Conservation (phyloP, 176 grass and related monocot species). For the Elaeis guineensis region DNA sequence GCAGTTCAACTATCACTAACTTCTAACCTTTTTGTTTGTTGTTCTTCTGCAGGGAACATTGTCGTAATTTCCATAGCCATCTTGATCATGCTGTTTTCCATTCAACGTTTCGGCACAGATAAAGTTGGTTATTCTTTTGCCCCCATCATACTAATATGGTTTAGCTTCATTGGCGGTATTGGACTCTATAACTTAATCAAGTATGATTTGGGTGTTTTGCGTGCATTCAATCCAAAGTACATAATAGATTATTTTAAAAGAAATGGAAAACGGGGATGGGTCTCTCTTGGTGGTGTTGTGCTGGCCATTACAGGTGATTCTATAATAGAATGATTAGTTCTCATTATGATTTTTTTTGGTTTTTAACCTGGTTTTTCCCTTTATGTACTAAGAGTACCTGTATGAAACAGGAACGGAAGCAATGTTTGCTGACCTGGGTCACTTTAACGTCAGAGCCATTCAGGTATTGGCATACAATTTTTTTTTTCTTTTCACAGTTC, state of each 20-base stretch:
- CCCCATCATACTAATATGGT: conserved; percentile 55
- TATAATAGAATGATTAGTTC: not conserved
- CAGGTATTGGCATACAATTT: conserved; percentile 26
- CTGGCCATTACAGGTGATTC: conserved; percentile 68
- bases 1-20: too few species aligned
- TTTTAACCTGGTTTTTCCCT: not conserved
- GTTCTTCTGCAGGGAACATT: conserved; percentile 38
- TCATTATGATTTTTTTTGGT: conserved; percentile 2
- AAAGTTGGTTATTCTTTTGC: conserved; percentile 75
- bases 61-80: conserved; percentile 47
- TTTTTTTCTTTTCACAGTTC: too few species aligned
- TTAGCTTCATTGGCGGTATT: conserved; percentile 48
- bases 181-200: conserved; percentile 57
- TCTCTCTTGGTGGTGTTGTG: conserved; percentile 68
- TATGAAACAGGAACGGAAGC: conserved; percentile 63
- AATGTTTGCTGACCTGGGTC: conserved; percentile 75
- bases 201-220: conserved; percentile 40
- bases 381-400: not conserved
- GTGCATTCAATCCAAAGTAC: conserved; percentile 60
- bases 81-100: conserved; percentile 46
- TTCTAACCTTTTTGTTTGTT: not conserved
- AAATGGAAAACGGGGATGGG: conserved; percentile 60
- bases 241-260: conserved; percentile 64
- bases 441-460: conserved; percentile 63
- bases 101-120: conserved; percentile 59